Evolutionary conservation across 2,329 filamentous ascomycete species (phyloP), one percentile per base, ranked within the genome.

Genomic region (Colletotrichum coccodes): DNA sequence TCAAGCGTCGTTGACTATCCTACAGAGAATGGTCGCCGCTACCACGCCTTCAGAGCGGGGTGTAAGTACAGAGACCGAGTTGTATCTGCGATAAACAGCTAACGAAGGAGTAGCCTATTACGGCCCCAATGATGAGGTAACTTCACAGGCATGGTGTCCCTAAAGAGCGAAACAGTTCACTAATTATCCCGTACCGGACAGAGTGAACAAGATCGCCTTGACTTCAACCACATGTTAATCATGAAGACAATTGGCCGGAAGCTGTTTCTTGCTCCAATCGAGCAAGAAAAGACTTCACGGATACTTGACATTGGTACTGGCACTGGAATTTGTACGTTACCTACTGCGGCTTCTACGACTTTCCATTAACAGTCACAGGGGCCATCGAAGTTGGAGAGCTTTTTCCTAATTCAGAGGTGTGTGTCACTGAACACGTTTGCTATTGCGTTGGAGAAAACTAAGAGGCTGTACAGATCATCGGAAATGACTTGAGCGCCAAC

Each of bases 231-330:
- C 34, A 11, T 30, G 4, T 9, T 64, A 8, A 60, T 69, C 11
- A 16, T 38, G n/a, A 54, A 56, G 8, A 23, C 42, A 7, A 32
- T 63, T 3, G 42, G 40, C 3, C 34, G 21, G 1, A 52, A 53
- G 28, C 61, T 52, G 4, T 60, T 60, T 36, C 28, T 60, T 6
- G 47, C 61, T 7, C 66, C 66, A 6, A 18, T 69, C 21, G 38
- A 65, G 3, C 14, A 14, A 14, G 47, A 42, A 6, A 65, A 57
- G 14, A n/a, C n/a, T 60, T 38, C 60, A 7, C 79, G 80, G 21
- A 84, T 90, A n/a, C 79, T 90, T 14, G 87, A 90, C 71, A 79
- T 90, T 9, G 87, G 87, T 53, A 89, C 86, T 6, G 90, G 90
- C 18, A 89, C 87, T 0, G 89, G 89, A 3, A 88, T 89, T 68